Conservation (phyloP, 176 grass and related monocot genomes). For the Phoenix roebelenii region DNA sequence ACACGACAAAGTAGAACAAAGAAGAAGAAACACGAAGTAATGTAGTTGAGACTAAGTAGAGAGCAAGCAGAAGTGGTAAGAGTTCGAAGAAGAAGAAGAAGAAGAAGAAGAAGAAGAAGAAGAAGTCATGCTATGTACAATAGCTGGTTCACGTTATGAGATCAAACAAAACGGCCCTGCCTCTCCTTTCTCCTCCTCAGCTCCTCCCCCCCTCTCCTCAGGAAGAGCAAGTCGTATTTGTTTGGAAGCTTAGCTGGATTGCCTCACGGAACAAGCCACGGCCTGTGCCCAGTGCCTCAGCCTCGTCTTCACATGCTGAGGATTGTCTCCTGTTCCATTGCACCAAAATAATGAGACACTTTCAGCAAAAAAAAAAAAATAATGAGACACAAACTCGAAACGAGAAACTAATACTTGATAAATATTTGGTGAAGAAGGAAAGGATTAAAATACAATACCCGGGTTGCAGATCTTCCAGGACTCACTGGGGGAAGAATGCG, state of each 20-base stretch:
- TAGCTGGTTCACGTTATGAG: too few species aligned
- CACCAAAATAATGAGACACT: too few species aligned
- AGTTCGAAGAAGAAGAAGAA: not conserved
- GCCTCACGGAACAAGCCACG: constrained; percentile 5
- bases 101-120: not conserved
- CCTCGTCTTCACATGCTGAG: constrained; percentile 9
- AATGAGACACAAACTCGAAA: too few species aligned
- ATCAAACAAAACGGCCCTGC: too few species aligned
- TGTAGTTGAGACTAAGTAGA: too few species aligned
- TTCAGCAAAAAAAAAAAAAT: too few species aligned
- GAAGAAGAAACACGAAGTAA: not conserved
- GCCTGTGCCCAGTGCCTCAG: constrained; percentile 9
- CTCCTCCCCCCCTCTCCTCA: not conserved
- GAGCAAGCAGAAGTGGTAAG: not conserved
- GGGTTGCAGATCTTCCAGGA: constrained; percentile 39
- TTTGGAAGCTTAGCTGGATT: not conserved
- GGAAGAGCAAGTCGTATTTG: not conserved
- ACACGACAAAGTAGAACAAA: not conserved
- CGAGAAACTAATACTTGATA: too few species aligned
- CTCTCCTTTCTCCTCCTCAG: not conserved
- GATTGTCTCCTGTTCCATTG: not conserved
- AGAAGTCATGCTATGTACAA: not conserved
- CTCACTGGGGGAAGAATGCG: constrained; percentile 16
- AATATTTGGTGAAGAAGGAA: too few species aligned
- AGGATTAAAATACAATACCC: constrained; percentile 5